phyloP scores from a whole-genome alignment of 805 yeast genomes.

The Danielozyma ontarioensis region DNA sequence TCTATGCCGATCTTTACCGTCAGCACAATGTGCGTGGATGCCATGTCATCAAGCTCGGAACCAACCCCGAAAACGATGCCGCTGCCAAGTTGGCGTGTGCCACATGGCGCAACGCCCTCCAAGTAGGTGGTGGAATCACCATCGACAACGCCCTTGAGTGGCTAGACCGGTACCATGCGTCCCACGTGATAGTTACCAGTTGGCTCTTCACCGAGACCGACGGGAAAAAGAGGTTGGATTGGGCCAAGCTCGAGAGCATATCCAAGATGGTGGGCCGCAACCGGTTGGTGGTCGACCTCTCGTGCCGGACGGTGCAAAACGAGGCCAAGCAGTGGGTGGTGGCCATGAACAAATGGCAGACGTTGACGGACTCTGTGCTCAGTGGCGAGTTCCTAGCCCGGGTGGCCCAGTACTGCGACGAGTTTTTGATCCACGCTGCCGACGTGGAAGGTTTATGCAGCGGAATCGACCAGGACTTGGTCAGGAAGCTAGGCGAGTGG shows the following conservation, averaged over 20 bases:
- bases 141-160: slow-evolving; percentile 68
- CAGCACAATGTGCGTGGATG: slow-evolving; percentile 61
- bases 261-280: slow-evolving; percentile 55
- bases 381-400: slow-evolving; percentile 45
- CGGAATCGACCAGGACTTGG: slow-evolving; percentile 85
- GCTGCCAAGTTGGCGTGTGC: slow-evolving; percentile 76
- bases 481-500: slow-evolving; percentile 73
- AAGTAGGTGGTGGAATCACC: slow-evolving; percentile 92
- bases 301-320: slow-evolving; percentile 56
- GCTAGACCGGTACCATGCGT: slow-evolving; percentile 68
- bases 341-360: slow-evolving; percentile 98
- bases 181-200: slow-evolving; percentile 87
- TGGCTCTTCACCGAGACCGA: slow-evolving; percentile 74
- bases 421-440: slow-evolving; percentile 93
- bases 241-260: slow-evolving; percentile 49
- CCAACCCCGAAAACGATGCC: slow-evolving; percentile 64
- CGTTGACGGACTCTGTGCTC: slow-evolving; percentile 64
- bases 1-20: slow-evolving; percentile 68
- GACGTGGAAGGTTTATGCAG: slow-evolving; percentile 96
- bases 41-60: slow-evolving; percentile 90
- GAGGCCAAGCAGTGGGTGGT: slow-evolving; percentile 65
- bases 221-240: slow-evolving; percentile 24
- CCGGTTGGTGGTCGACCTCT: slow-evolving; percentile 78
- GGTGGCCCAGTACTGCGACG: slow-evolving; percentile 67
- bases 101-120: slow-evolving; percentile 71